These are phyloP conservation scores for Seminavis robusta DNA, from an alignment of 108 stramenopile genomes.

Conservation along the genomic window DNA sequence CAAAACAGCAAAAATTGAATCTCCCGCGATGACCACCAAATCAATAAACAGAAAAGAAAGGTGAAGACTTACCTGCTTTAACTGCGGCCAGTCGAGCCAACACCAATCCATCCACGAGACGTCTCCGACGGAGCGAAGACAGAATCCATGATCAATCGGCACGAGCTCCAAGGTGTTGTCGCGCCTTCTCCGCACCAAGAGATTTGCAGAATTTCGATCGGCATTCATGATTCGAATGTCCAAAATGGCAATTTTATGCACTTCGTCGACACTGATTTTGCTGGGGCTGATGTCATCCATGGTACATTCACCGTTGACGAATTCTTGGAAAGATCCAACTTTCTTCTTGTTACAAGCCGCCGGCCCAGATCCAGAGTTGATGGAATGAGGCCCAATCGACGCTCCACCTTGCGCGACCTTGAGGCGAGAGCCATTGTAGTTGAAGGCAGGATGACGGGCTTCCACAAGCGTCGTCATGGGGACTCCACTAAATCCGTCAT, in stretches of 20 bases:
- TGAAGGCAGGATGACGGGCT: conserved; percentile 88
- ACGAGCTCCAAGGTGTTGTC: conserved; percentile 79
- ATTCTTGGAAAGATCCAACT: conserved; percentile 94
- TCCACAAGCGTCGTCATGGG: conserved; percentile 96
- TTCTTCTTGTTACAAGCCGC: conserved; percentile 44
- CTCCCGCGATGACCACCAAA: neutral
- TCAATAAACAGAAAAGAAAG: neutral
- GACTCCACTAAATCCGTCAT: conserved; percentile 78
- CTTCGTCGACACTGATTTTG: conserved; percentile 80
- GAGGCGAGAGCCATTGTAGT: conserved; percentile 65
- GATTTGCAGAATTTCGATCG: conserved; percentile 95
- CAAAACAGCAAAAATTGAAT: neutral
- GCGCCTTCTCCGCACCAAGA: conserved; percentile 75
- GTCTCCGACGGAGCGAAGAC: conserved; percentile 85
- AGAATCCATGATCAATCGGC: conserved; percentile 98
- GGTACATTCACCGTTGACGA: conserved; percentile 79
- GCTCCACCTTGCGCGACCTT: conserved; percentile 78
- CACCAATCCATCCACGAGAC: conserved; percentile 99
- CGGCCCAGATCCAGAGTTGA: conserved; percentile 1
- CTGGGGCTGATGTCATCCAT: conserved; percentile 92
- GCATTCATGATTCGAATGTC: conserved; percentile 97
- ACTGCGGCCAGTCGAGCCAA: conserved; percentile 97
- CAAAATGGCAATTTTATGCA: conserved; percentile 95
- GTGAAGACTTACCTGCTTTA: conserved; percentile 58
- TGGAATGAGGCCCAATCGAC: conserved; percentile 76